Percentiles rank a stretch among this genome's conserved stretches.
These are phyloP conservation scores for Licmophora abbreviata DNA, from an alignment of 108 stramenopile genomes.

Conservation along the genomic window DNA sequence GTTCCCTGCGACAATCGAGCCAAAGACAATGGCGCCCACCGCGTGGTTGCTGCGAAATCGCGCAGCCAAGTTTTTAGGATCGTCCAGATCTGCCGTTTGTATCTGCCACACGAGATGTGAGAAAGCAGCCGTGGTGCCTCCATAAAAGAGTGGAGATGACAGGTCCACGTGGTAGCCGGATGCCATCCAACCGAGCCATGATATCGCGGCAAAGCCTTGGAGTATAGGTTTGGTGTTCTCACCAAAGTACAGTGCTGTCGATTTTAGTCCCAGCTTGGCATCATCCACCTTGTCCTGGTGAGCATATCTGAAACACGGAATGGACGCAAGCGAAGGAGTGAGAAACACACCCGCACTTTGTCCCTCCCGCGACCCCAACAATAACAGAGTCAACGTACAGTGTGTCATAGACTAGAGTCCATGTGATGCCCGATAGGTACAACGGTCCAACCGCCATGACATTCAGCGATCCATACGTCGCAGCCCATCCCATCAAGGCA, in stretches of 20 bases:
- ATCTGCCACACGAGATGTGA: slow-evolving; percentile 86
- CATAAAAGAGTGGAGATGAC: slow-evolving; percentile 29
- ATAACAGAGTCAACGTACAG: no score
- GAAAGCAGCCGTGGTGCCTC: slow-evolving; percentile 49
- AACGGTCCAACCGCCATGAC: slow-evolving; percentile 68
- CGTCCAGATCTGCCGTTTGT: slow-evolving; percentile 64
- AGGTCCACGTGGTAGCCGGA: slow-evolving; percentile 43
- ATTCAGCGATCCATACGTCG: slow-evolving; percentile 63
- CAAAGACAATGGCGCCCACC: slow-evolving; percentile 72
- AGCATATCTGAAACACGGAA: no score
- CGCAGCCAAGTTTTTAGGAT: slow-evolving; percentile 70
- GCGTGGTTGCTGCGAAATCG: slow-evolving; percentile 74
- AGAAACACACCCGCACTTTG: no score
- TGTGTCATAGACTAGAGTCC: slow-evolving; percentile 98
- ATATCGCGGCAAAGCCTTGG: slow-evolving; percentile 32
- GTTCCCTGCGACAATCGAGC: slow-evolving; percentile 49
- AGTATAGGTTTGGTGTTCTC: slow-evolving; percentile 71
- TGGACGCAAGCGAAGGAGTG: no score
- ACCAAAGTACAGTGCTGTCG: slow-evolving; percentile 89
- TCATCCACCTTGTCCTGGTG: slow-evolving; percentile 97
- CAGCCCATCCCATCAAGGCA: slow-evolving; percentile 89
- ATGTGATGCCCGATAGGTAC: slow-evolving; percentile 82
- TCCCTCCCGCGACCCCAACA: no score
- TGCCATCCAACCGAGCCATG: slow-evolving; percentile 46
- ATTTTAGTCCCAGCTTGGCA: slow-evolving; percentile 75